Evolutionary conservation across 2,329 filamentous ascomycete genomes (phyloP), one percentile per base, ranked within the genome.

Genomic region (Beauveria sp.): DNA sequence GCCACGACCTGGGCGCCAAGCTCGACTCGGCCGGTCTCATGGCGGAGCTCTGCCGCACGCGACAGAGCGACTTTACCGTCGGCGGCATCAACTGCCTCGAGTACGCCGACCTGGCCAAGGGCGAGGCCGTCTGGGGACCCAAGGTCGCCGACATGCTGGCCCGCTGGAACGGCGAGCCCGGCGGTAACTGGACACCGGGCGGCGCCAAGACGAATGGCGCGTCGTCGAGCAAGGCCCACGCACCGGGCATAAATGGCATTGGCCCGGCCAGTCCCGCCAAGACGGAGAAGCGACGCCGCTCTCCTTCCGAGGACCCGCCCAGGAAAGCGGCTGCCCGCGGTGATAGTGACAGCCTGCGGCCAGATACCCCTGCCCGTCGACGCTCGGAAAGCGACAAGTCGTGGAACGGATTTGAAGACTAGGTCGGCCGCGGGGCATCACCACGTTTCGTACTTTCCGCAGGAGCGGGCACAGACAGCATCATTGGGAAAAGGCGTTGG

Each of bases 1-100:
- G 91, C 68, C 92, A 98, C 71, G 95, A 99, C 69, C 81, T 99
- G 3, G 95, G 93, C 24, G 80, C 86, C 66, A 91, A 91, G 67
- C 81, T 97, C 16, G 86, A 84, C 58, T 96, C 91, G 14, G 86
- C 90, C 26, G 95, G 84, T 40, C 81, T 95, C 66, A 98, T 99
- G 93, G 86, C 90, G 24, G 86, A 89, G 67, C 83, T 99, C 22
- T 83, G 89, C 61, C 87, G 95, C 60, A 89, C 86, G 3, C 85
- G 89, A 58, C 95, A 99, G 75, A 90, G 86, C 20, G 85, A 91
- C 64, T 98, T 96, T 69, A 81, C 83, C 61, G 77, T 96, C 0
- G 86, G 84, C 1, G 80, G 83, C 40, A 75, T 78, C 5, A 93
- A 90, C 70, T 88, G 91, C 58, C 74, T 97, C 22, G 89, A 95